Conservation (phyloP, 495 filamentous ascomycete species). For the Lepraria neglecta region DNA sequence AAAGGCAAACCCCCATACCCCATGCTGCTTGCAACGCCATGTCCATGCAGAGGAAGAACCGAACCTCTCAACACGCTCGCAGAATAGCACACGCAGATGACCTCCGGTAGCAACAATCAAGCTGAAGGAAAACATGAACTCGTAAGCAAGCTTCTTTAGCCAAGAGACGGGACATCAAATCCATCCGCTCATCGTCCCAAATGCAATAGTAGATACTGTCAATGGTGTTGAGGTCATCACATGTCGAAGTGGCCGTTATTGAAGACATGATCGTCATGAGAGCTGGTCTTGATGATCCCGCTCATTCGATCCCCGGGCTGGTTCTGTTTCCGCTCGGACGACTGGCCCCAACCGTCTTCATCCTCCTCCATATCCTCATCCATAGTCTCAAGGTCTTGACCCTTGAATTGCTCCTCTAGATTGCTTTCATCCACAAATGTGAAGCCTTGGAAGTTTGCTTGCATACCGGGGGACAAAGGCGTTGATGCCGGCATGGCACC, state of each 20-base stretch:
- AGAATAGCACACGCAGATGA: background rate
- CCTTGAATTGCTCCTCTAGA: conserved; percentile 80
- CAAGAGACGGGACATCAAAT: background rate
- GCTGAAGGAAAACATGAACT: background rate
- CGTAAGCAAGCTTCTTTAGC: background rate
- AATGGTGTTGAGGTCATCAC: conserved; percentile 32
- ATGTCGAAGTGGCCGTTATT: conserved; percentile 68
- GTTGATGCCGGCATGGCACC: conserved; percentile 73
- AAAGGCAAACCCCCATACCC: background rate
- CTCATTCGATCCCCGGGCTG: conserved; percentile 57
- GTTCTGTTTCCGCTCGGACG: conserved; percentile 42
- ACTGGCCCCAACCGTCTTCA: conserved; percentile 40
- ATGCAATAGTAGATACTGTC: background rate
- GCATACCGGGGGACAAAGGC: conserved; percentile 85
- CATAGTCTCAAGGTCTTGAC: conserved; percentile 56
- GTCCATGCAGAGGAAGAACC: background rate
- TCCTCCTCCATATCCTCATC: conserved; percentile 65
- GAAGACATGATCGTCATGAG: conserved; percentile 63
- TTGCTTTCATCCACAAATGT: conserved; percentile 97
- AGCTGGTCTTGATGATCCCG: conserved; percentile 62
- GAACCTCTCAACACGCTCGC: background rate
- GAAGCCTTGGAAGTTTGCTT: conserved; percentile 97
- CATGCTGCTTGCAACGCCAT: conserved; percentile 6
- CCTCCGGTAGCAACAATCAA: background rate
- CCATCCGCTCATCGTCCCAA: background rate